These are phyloP conservation scores for Macadamia integrifolia DNA, from an alignment of 164 flowering plant genomes.

Conservation along the genomic window DNA sequence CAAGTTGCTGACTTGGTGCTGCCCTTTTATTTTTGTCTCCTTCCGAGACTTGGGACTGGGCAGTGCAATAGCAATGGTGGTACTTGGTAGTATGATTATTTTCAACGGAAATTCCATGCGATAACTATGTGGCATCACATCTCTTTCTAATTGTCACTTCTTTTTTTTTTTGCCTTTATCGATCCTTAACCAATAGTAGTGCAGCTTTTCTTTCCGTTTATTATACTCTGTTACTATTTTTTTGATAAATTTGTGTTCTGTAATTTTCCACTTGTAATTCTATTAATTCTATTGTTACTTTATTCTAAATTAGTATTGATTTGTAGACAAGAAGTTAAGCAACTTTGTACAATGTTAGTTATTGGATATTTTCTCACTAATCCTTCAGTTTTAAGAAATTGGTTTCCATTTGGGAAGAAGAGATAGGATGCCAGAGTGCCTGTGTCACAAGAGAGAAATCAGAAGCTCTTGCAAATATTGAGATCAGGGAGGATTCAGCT, in stretches of 20 bases:
- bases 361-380: not conserved
- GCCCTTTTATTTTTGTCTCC: no score
- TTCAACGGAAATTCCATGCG: no score
- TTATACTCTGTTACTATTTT: not conserved
- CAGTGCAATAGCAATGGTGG: no score
- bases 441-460: conserved; percentile 18
- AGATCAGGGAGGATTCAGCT: conserved; percentile 7
- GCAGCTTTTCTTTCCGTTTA: not conserved
- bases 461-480: conserved; percentile 18
- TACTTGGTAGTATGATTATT: no score
- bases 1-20: no score
- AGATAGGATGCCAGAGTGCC: conserved; percentile 22
- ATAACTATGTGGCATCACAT: no score
- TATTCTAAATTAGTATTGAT: not conserved
- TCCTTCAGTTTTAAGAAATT: conserved; percentile 64
- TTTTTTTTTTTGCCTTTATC: no score
- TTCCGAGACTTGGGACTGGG: no score
- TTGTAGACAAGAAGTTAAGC: not conserved
- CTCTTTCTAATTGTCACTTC: no score
- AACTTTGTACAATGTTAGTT: conserved; percentile 3
- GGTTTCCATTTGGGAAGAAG: conserved; percentile 46
- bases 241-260: not conserved
- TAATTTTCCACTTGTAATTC: not conserved
- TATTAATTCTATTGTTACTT: not conserved
- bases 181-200: no score